Base-by-base conservation (phyloP, 306 rosid genomes). In the Sindora glabra region DNA sequence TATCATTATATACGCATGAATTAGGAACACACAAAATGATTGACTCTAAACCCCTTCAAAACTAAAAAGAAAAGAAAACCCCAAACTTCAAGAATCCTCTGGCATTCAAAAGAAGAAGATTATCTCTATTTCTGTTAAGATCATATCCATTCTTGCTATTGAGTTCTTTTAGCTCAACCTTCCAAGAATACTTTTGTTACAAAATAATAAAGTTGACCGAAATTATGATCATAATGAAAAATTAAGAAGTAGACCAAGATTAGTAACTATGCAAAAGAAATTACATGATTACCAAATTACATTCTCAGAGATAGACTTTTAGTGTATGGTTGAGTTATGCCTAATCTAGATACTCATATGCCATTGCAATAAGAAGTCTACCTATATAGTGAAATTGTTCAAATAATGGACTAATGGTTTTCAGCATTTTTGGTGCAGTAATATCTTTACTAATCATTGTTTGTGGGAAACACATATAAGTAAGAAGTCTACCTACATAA, bases 31-130 rank as follows among this genome's bases (percentile, higher is more conserved):
- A n/a, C n/a, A n/a, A n/a, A 67, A 9, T 16, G 17, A 3, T 16
- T 40, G 41, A 39, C 30, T 32, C 34, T 34, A 65, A 51, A 48
- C 9, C 56, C 25, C 59, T 42, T 34, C 23, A 19, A 49, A n/a
- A 48, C 33, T 40, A 50, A 42, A 15, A 33, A 2, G 33, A 27
- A 5, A 59, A 50, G 53, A 83, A 70, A 53, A 94, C 99, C 99
- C 89, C 99, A 79, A 86, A 89, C 69, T 89, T 94, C 78, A 94
- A 82, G 77, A 94, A 94, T 70, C 99, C 99, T 78, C 89, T 94
- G 65, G 89, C 99, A 17, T 94, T 94, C 91, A 94, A 74, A 39
- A 94, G 99, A 45, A 94, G 67, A 47, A 97, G 99, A 76, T 94
- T 86, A 52, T 94, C 99, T 63, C 86, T 90, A 30, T 89, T 94